A percentile compares a stretch with the other conserved stretches of the same genome.
These are phyloP conservation scores for Schwanniomyces occidentalis DNA, from an alignment of 805 yeast genomes.

Conservation along the genomic window DNA sequence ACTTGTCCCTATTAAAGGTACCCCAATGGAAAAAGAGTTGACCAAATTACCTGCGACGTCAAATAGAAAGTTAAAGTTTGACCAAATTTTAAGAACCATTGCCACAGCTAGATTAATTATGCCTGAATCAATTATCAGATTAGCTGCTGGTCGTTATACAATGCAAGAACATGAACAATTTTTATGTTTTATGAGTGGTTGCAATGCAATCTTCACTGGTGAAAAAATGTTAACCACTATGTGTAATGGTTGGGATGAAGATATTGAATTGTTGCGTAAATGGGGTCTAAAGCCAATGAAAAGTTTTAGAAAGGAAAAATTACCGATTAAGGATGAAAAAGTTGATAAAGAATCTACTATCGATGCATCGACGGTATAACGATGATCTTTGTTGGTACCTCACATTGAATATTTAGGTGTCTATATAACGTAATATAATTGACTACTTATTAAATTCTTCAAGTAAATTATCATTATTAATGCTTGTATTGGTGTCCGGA, in stretches of 20 bases:
- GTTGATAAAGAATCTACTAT: too few relatives aligned
- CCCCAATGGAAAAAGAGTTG: constrained; percentile 66
- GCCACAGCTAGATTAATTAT: constrained; percentile 75
- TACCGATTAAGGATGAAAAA: neutral
- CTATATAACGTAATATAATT: too few relatives aligned
- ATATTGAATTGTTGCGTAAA: constrained; percentile 60
- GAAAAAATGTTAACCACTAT: constrained; percentile 78
- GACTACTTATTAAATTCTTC: neutral
- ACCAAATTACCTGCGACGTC: constrained; percentile 31
- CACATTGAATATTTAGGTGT: too few relatives aligned
- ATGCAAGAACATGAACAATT: constrained; percentile 79
- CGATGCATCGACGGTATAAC: too few relatives aligned
- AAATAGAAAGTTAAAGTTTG: constrained; percentile 51
- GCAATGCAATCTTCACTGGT: constrained; percentile 81
- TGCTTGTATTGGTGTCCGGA: neutral
- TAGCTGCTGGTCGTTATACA: constrained; percentile 81
- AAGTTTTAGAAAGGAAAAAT: constrained; percentile 29
- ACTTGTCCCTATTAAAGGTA: constrained; percentile 76
- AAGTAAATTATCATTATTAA: constrained; percentile 2
- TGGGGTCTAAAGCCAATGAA: constrained; percentile 71
- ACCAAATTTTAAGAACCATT: constrained; percentile 63
- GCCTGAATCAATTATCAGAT: constrained; percentile 69
- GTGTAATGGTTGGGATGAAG: constrained; percentile 86
- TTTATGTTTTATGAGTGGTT: constrained; percentile 74
- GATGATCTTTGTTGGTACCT: too few relatives aligned